Evolutionary conservation across 331 rosid genomes (phyloP), one percentile per base, ranked within the genome.

Genomic region (Acacia concinna): DNA sequence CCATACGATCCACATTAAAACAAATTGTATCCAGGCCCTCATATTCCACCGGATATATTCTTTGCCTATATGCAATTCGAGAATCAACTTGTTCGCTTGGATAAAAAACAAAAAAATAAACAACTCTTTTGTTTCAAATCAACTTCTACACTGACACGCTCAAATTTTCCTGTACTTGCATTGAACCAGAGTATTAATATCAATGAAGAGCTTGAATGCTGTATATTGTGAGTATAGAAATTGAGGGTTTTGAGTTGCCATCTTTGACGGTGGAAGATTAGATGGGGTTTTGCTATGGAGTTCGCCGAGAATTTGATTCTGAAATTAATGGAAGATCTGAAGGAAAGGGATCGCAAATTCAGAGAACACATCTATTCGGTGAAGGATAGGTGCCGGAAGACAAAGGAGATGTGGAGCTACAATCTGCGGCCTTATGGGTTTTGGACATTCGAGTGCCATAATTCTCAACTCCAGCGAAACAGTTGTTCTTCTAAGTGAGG

Each of bases 371-470:
- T 90, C 13, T 88, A 90, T 51, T 79, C 91, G 0, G 83, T 81
- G n/a, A 88, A 87, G 87, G 96, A 90, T 62, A 80, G 78, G 49
- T 87, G 96, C 77, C 30, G 52, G 8, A 88, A 87, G 93, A 88
- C 93, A 37, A 88, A 90, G 85, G 96, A 96, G 89, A 96, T 96
- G 94, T 91, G 97, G 93, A 87, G 85, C 65, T 81, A 74, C 25
- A 97, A 97, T 13, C 83, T 93, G 59, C 88, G 99, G 11, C 99
- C 99, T 31, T 93, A 93, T 20, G 98, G 98, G 1, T 93, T 96
- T 77, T 96, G 99, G 99, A 95, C 98, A 78, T 90, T 95, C 54
- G 99, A 95, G 31, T 96, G 97, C 85, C 98, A 95, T 81, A 95
- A 95, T 81, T 76, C 94, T 28, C 99, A 93, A 87, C 91, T 96